Base-by-base conservation (phyloP, 305 asterid genomes). In the Plantago rigida region DNA sequence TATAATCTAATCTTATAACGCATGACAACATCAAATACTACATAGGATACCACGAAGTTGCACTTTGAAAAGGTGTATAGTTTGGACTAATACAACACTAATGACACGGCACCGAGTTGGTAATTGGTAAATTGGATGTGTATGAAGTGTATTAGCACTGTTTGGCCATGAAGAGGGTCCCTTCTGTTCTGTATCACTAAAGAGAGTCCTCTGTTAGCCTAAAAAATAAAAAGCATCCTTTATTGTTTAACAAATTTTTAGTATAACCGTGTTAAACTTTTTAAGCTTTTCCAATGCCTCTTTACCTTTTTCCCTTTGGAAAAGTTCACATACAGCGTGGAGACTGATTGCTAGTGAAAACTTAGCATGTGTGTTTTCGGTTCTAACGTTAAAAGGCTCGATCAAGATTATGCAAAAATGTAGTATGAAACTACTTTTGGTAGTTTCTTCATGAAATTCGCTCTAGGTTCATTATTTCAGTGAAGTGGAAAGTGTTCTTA, bases 321-420 rank as follows among this genome's bases (percentile, higher is more conserved):
- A 73, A 74, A 53, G 68, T 51, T 60, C 2, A 31, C 39, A 42
- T 41, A 0, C 22, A 51, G 45, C 61, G 50, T 60, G 63, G 55
- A 63, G 60, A 57, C 41, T 24, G 28, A 55, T 60, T 29, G 48
- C 15, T 60, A 42, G 44, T 45, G 39, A 31, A 17, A 31, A 31
- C 39, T 31, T 31, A 31, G 39, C 39, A 2, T 31, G 39, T 31
- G 39, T 31, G 7, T 31, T 2, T 22, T 22, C 26, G 26, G 1
- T 22, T 22, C 1, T 22, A 22, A 22, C 26, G 2, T 22, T 22
- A 22, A 22, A 22, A 22, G 26, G 26, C 26, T 22, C 26, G 1
- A 22, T 22, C 2, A 22, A 22, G 26, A 22, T 22, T 1, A 22
- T 22, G 26, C 26, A 22, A 22, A 22, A 22, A 22, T 22, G 26